Evolutionary conservation across 805 yeast species (phyloP).

Genomic region (Myxozyma geophila): DNA sequence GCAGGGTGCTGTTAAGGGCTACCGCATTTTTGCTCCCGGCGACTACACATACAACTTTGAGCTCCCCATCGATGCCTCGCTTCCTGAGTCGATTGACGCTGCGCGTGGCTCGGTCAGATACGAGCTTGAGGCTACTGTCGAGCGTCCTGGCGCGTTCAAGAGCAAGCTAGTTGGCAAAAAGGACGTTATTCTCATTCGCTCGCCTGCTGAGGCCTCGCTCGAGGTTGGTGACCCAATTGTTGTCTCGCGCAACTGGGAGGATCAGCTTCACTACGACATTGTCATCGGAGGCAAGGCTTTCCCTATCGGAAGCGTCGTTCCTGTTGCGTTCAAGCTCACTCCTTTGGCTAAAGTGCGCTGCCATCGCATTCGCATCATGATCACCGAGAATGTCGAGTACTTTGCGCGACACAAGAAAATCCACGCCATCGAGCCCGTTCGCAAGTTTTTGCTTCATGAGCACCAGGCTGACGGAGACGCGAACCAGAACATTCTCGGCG

Average conservation of each 20-base stretch:
- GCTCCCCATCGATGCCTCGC: conserved; percentile 76
- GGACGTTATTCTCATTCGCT: conserved; percentile 70
- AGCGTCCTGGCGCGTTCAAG: conserved; percentile 85
- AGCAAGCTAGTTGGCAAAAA: conserved; percentile 66
- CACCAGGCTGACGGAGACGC: conserved; percentile 59
- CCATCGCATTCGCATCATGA: conserved; percentile 81
- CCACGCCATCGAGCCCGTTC: conserved; percentile 88
- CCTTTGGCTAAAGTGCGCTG: conserved; percentile 87
- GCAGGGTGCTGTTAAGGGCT: conserved; percentile 41
- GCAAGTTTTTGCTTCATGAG: conserved; percentile 78
- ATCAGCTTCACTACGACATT: conserved; percentile 85
- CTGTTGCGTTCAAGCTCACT: conserved; percentile 78
- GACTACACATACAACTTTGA: conserved; percentile 93
- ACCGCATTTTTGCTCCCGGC: conserved; percentile 72
- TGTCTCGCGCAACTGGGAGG: conserved; percentile 83
- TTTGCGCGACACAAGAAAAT: conserved; percentile 84
- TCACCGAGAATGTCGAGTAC: conserved; percentile 90
- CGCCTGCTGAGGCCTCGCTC: conserved; percentile 74
- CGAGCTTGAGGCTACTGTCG: conserved; percentile 67
- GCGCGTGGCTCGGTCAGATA: conserved; percentile 83
- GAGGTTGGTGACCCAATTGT: conserved; percentile 95
- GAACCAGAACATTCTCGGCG: conserved; percentile 52
- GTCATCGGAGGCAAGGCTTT: conserved; percentile 88
- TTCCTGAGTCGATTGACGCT: conserved; percentile 79
- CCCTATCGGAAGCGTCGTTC: conserved; percentile 79